Evolutionary conservation across 768 basidiomycete species (phyloP), one percentile per base, ranked within the genome.

Genomic region (Coprinopsis strossmayeri): DNA sequence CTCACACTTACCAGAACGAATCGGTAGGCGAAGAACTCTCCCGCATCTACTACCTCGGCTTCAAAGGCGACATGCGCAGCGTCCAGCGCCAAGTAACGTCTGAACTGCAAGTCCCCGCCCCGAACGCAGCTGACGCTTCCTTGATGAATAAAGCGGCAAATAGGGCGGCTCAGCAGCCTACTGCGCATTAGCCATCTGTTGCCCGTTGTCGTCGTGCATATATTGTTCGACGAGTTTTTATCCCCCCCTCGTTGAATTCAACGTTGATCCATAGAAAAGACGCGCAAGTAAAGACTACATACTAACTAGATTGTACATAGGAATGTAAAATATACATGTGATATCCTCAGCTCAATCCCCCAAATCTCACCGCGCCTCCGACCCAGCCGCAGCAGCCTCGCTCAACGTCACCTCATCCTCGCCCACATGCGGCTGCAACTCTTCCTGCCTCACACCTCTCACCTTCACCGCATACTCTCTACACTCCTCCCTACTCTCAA

Each of bases 11-110:
- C 5, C 27, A 89, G 87, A 79, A 78, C 46, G 79, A 89, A 34
- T 70, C 87, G 1, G 72, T 71, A 3, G 87, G 85, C 3, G 83
- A 74, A 23, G 83, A 87, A 5, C 53, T 66, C 15, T 78, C 84
- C 2, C 69, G 84, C 21, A 64, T 92, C 30, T 93, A 85, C 59
- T 93, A 82, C 58, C 58, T 92, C 35, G 90, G 90, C 17, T 93
- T 93, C 72, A 86, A 81, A 61, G 91, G 90, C 34, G 85, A 89
- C 54, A 69, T 72, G 40, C 69, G 72, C 46, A 69, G 72, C 15
- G 61, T 64, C 15, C 72, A 73, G 54, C 81, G 76, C 53, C 83
- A 86, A 46, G 74, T 67, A n/a, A 73, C 73, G 28, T 76, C 74
- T 40, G 81, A 77, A 60, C 71, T 85, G 42, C 84, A 82, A 58